Percentiles rank a stretch among this genome's conserved stretches.
Evolutionary conservation across 345 rosid genomes (phyloP).

Genomic region (Eucalyptus pauciflora): DNA sequence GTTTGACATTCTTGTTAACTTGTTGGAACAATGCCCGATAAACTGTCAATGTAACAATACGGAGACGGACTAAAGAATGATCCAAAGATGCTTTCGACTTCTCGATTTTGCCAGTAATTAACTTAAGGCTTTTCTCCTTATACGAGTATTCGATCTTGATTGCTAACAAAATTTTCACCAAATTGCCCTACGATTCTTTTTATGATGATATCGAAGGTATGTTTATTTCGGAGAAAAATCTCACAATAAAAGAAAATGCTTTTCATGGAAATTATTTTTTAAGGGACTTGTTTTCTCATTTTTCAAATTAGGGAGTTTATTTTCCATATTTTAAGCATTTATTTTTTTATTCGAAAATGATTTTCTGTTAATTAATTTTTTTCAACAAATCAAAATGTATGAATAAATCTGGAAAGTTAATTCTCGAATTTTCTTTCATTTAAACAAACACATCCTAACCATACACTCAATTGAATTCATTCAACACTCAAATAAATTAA

Average conservation of each 20-base stretch:
- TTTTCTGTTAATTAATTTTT: background rate
- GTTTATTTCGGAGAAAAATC: rapidly evolving
- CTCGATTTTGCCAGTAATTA: rapidly evolving
- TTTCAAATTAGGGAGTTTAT: background rate
- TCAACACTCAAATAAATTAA: background rate
- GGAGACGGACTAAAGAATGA: rapidly evolving
- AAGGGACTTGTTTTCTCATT: background rate
- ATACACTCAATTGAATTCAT: background rate
- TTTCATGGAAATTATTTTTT: background rate
- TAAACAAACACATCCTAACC: background rate
- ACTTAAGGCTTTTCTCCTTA: background rate
- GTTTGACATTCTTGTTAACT: background rate
- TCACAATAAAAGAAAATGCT: background rate
- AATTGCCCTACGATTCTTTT: background rate
- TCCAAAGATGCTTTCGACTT: background rate
- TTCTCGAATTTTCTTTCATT: background rate
- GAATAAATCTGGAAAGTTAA: background rate
- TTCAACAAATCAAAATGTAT: background rate
- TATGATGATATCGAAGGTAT: rapidly evolving
- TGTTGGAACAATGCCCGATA: background rate
- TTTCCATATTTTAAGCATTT: background rate
- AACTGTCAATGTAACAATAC: background rate
- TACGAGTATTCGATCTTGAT: background rate
- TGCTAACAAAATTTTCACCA: background rate
- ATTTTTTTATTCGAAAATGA: background rate